Evolutionary conservation across 495 filamentous ascomycete genomes (phyloP).

Genomic region (Antarctomyces pellizariae): DNA sequence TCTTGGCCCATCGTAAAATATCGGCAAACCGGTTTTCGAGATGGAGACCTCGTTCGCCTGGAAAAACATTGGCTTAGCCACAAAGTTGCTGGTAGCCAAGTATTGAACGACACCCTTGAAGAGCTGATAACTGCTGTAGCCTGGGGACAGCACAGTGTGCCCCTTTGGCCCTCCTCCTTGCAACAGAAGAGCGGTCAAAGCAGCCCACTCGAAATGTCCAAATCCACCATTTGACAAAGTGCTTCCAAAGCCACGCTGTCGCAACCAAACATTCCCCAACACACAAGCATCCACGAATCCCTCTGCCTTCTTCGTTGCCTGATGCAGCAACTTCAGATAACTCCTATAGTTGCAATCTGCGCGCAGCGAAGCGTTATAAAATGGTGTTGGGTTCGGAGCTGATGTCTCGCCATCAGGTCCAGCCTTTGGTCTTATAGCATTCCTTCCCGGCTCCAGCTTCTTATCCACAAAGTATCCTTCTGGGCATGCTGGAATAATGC

Average conservation of each 20-base stretch:
- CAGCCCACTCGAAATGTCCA: conserved; percentile 77
- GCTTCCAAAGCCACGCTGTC: conserved; percentile 59
- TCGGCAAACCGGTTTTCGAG: conserved; percentile 17
- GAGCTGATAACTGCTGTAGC: conserved; percentile 77
- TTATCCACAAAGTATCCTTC: conserved; percentile 37
- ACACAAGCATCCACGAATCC: conserved; percentile 65
- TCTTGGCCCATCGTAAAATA: conserved; percentile 43
- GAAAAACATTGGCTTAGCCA: conserved; percentile 35
- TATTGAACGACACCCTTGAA: conserved; percentile 85
- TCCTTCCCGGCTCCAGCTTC: conserved; percentile 46
- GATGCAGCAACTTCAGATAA: conserved; percentile 51
- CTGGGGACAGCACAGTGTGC: conserved; percentile 42
- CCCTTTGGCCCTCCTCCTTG: conserved; percentile 49
- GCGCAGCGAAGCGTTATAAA: conserved; percentile 69
- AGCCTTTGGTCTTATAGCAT: conserved; percentile 35
- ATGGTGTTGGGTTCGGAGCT: conserved; percentile 36
- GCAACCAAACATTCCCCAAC: conserved; percentile 69
- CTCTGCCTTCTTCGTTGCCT: conserved; percentile 35
- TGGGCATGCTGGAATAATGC: conserved; percentile 52
- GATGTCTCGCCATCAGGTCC: conserved; percentile 15
- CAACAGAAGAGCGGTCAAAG: conserved; percentile 55
- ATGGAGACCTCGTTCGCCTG: conserved; percentile 13
- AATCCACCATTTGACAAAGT: conserved; percentile 57
- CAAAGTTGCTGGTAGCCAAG: conserved; percentile 44
- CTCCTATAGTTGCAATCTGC: conserved; percentile 49